Base-by-base conservation (phyloP, 2,329 filamentous ascomycete genomes). In the Hypoxylon sp. region DNA sequence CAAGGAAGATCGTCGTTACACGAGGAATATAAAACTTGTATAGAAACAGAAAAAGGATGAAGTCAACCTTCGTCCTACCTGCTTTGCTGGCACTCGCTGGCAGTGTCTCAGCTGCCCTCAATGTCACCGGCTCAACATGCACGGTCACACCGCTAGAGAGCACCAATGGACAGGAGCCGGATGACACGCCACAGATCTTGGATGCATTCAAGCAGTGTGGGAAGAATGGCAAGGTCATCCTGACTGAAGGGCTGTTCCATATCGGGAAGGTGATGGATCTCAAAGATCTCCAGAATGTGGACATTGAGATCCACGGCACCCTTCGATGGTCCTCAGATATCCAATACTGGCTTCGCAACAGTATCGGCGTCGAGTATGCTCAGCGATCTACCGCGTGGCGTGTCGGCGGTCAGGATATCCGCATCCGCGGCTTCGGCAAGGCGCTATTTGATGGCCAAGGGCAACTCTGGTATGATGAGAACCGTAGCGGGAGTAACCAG, bases 151-250 rank as follows among this genome's bases (percentile, higher is more conserved):
- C 75, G n/a, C 66, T 76, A 14, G 63, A 57, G 4, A 71, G 66
- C 24, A 51, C 63, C 33, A 69, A 61, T 33, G 69, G 71, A 42
- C 31, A 54, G 26, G 74, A 74, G 24, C 73, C 75, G 26, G 85
- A 87, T 71, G 85, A 87, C 74, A 82, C 84, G 24, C 84, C 85
- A 6, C 83, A 85, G 42, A 86, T 88, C 52, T 70, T 85, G 0
- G 69, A 81, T 3, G 86, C 86, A 0, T 87, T 88, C 74, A 73
- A 79, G 26, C 74, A 81, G 29, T 88, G 86, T 71, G 77, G 84
- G 2, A 78, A 80, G 47, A 81, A 85, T 57, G 84, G 85, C 44
- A 84, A 78, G 53, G 80, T 88, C 64, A 79, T 86, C 42, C 85
- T 88, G 73, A 77, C 80, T 29, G 83, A 84, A 58, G 81, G 79